A percentile compares a stretch with the other conserved stretches of the same genome.
Conservation (phyloP, 2,329 filamentous ascomycete genomes). For the Fusarium tjaetaba region DNA sequence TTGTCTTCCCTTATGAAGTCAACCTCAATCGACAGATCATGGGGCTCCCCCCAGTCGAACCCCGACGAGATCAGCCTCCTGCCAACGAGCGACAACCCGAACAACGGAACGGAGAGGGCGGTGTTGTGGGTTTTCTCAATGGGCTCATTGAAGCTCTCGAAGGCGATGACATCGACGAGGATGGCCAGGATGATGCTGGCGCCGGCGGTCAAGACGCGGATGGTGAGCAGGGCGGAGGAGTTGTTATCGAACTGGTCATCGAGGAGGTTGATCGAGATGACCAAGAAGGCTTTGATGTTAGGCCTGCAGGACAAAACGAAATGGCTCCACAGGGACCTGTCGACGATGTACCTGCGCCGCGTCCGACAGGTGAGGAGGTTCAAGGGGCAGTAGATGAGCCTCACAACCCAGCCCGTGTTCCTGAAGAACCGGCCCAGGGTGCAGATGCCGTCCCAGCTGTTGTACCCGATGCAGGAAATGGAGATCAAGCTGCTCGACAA, state of each 20-base stretch:
- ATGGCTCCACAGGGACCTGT: not conserved
- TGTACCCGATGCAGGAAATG: not conserved
- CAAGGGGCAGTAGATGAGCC: not conserved
- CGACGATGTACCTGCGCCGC: not conserved
- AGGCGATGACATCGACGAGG: constrained; percentile 47
- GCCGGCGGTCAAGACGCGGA: constrained; percentile 27
- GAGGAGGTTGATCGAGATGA: constrained; percentile 53
- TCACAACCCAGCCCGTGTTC: not conserved
- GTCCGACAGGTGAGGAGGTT: not conserved
- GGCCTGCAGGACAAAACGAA: constrained; percentile 33
- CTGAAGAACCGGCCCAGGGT: not conserved
- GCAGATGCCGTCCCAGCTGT: not conserved
- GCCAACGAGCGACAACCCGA: constrained; percentile 30
- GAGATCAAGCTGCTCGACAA: constrained; percentile 1
- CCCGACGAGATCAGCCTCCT: constrained; percentile 29
- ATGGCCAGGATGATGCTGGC: constrained; percentile 32
- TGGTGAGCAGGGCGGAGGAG: constrained; percentile 41
- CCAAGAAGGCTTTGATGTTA: constrained; percentile 49
- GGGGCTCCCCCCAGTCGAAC: constrained; percentile 50
- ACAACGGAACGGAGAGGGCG: constrained; percentile 43
- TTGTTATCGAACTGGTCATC: constrained; percentile 50
- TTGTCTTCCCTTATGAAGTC: constrained; percentile 59
- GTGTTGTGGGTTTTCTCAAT: constrained; percentile 50
- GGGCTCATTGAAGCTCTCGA: constrained; percentile 51
- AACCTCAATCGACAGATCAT: constrained; percentile 59